Percentiles rank a stretch among this genome's conserved stretches.
phyloP scores from a whole-genome alignment of 495 filamentous ascomycete species.

The Apiosordaria backusii region DNA sequence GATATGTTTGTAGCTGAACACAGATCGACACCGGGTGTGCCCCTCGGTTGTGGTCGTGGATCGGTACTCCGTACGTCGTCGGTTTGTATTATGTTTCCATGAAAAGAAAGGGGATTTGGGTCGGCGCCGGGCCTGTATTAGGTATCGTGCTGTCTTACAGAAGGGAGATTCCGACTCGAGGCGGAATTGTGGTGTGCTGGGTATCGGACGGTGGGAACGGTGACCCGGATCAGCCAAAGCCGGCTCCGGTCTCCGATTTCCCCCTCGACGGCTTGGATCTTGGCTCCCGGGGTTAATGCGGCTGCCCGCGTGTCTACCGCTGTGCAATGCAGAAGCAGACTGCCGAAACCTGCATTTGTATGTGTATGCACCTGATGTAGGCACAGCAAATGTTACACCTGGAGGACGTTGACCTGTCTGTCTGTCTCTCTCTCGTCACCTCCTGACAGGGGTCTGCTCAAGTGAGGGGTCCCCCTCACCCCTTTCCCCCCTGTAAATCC shows the following conservation, averaged over 20 bases:
- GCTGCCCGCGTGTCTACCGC: background rate
- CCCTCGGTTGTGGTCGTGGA: background rate
- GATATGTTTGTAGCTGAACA: background rate
- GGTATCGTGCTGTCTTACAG: background rate
- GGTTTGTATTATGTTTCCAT: background rate
- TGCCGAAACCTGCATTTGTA: no score
- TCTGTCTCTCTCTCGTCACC: background rate
- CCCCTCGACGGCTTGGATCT: background rate
- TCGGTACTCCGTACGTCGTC: no score
- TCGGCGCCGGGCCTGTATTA: slow-evolving; percentile 1
- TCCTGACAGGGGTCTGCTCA: background rate
- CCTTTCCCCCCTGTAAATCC: background rate
- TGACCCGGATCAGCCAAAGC: no score
- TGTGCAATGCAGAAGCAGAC: background rate
- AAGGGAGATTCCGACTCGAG: background rate
- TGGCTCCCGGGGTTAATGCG: background rate
- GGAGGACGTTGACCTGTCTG: background rate
- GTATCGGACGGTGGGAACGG: no score
- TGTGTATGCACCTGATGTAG: no score
- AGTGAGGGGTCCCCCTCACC: background rate
- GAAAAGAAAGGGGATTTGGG: background rate
- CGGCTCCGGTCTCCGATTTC: background rate
- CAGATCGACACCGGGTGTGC: slow-evolving; percentile 1
- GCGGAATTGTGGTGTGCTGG: no score
- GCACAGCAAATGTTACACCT: no score